Evolutionary conservation across 192 early-diverging fungal genomes (phyloP), one percentile per base, ranked within the genome.

Genomic region (Umbelopsis sp.): DNA sequence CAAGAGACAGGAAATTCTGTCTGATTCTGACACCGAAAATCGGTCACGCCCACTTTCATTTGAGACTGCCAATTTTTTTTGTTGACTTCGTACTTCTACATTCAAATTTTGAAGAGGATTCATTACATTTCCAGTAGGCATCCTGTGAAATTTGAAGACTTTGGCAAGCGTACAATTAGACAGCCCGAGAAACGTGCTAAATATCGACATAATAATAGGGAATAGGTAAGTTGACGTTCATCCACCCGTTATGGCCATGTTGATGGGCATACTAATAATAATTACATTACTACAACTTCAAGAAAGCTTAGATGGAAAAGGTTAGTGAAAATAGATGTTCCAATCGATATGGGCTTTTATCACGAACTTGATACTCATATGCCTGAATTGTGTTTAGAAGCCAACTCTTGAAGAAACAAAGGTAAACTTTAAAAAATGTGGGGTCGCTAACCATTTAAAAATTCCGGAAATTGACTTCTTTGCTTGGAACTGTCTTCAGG

Each of bases 41-140:
- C 38, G 38, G 38, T 41, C 38, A 41, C 38, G 38, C 38, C 12
- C 8, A 6, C 38, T 41, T 41, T 41, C 38, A 20, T 62, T 22
- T 62, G 56, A 62, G 56, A 62, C 56, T 62, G 56, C 56, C 56
- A 62, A 62, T 34, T 34, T 62, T 62, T 31, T 34, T 62, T 62
- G 56, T 29, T 17, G 31, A 32, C 17, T 32, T 32, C 20, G 9
- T 12, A 7, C 31, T 20, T 34, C 26, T 34, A 5, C 56, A 62
- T 34, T 62, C 31, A 4, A 29, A 32, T 29, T 17, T 62, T 29
- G 31, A 34, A 36, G 24, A 36, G 20, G 31, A 29, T n/a, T 34
- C 26, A 16, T 14, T 20, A 5, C 29, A 36, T 29, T 34, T 34
- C 17, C 56, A 62, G 10, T 14, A 20, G 29, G 12, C 16, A 4